Base-by-base conservation (phyloP, 1,284 basidiomycete genomes). In the Chalciporus sp. region DNA sequence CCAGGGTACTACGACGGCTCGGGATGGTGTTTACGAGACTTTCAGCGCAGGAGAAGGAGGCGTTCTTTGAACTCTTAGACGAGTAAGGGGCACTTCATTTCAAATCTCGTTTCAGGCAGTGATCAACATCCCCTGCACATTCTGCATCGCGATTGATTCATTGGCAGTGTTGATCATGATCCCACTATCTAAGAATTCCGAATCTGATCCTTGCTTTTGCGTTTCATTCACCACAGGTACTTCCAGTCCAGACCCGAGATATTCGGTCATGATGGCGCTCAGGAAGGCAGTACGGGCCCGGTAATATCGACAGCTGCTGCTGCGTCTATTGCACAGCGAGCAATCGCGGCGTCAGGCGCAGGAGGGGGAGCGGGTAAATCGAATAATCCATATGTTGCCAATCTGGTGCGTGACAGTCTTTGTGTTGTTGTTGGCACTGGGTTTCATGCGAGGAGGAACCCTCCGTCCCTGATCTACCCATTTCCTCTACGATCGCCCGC, bases 221-320 rank as follows among this genome's bases (percentile, higher is more conserved):
- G 33, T n/a, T 35, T 35, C 33, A 35, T n/a, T 16, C 16, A n/a
- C 16, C n/a, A 17, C 62, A 91, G 89, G 63, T 92, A 92, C 73
- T 91, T 92, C 70, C 72, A 82, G 43, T 83, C 88, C 23, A 85
- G 90, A 44, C 90, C 89, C 39, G 85, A 90, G 53, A 75, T 91
- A 19, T 64, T 82, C 20, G 61, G 59, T 16, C 49, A 53, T 31
- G 16, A 19, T n/a, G 55, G 47, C 9, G 41, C 49, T 39, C 61
- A 59, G 48, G 61, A 54, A 50, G 57, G 55, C 27, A 47, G 63
- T 33, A 61, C 62, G 29, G 60, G 61, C 16, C 57, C 56, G 19
- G 51, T 57, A 8, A 51, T 59, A 17, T 58, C 64, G 44, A 57
- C 67, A 11, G 62, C 66, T 0, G 65, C 71, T 1, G 79, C 78